Conservation (phyloP, 1,284 basidiomycete species). For the Trametes hirsuta region DNA sequence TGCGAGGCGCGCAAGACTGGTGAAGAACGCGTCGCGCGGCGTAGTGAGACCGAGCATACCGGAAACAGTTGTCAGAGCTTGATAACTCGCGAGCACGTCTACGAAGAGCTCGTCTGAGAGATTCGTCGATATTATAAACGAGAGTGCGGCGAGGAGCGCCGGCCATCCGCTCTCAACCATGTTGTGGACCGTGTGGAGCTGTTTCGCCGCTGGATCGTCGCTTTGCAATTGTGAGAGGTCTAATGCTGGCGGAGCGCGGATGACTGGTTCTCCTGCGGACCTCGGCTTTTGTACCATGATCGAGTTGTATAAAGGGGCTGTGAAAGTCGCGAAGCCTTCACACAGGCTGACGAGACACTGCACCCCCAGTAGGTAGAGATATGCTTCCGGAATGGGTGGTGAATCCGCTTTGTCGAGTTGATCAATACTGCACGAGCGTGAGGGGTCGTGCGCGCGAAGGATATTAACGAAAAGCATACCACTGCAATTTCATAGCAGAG, state of each 20-base stretch:
- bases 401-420: conserved; percentile 96
- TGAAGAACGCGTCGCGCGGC: conserved; percentile 93
- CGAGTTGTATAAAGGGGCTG: conserved; percentile 70
- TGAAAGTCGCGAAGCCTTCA: conserved; percentile 82
- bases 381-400: conserved; percentile 89
- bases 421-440: conserved; percentile 72
- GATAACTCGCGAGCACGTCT: conserved; percentile 80
- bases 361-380: conserved; percentile 89
- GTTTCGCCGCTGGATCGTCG: conserved; percentile 56
- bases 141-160: conserved; percentile 85
- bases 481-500: conserved; percentile 85
- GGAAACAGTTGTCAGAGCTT: conserved; percentile 85
- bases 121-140: conserved; percentile 88
- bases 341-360: conserved; percentile 89
- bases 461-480: conserved; percentile 48
- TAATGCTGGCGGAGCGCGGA: conserved; percentile 76
- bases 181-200: conserved; percentile 63
- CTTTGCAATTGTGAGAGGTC: conserved; percentile 62
- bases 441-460: neutral
- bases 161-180: conserved; percentile 92
- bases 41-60: conserved; percentile 87
- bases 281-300: conserved; percentile 70
- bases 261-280: conserved; percentile 62
- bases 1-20: conserved; percentile 83
- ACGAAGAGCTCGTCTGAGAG: conserved; percentile 87